Evolutionary conservation across 768 basidiomycete species (phyloP), one percentile per base, ranked within the genome.

Genomic region (Paxillus rubicundulus): DNA sequence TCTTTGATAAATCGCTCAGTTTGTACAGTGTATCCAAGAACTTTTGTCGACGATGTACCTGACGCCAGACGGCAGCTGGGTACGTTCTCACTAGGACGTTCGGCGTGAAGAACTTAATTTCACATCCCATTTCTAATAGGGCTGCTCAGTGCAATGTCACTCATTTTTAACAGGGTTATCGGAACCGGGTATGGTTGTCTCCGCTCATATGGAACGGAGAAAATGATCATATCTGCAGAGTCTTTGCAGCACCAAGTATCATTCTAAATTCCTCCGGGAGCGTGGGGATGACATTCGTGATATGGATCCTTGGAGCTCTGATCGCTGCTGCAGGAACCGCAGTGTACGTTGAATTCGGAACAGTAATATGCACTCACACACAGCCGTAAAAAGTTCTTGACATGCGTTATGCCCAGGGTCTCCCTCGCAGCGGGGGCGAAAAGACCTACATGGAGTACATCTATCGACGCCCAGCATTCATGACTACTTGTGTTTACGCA

Each of bases 321-420:
- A 77, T 88, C 36, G 85, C 87, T 2, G 76, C 79, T 0, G 77
- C 80, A 33, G 87, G 87, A 5, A 86, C 86, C 3, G 76, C 80
- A 0, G 87, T 89, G 2, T 89, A 83, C 57, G 75, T 88, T n/a
- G 87, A 89, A 63, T 76, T 87, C n/a, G 87, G 87, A 20, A 87
- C 87, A 20, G 86, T 87, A 53, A 55, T 76, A 43, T 27, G 9
- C 16, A 55, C 28, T 28, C 49, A 24, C 45, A 4, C 2, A 3
- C 14, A 14, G 28, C 9, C 17, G 14, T 17, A 10, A 44, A 24
- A 12, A 3, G 18, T 27, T 20, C 4, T 10, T 33, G 38, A 49
- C 32, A 9, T 17, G 20, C 1, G 50, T 9, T 1, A 20, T n/a
- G 24, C 0, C 16, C 7, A 87, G 84, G 85, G 81, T 17, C 72